Percentiles rank a stretch among this genome's conserved stretches.
Evolutionary conservation across 371 early-diverging fungal species (phyloP).

Genomic region (Circinella minor): DNA sequence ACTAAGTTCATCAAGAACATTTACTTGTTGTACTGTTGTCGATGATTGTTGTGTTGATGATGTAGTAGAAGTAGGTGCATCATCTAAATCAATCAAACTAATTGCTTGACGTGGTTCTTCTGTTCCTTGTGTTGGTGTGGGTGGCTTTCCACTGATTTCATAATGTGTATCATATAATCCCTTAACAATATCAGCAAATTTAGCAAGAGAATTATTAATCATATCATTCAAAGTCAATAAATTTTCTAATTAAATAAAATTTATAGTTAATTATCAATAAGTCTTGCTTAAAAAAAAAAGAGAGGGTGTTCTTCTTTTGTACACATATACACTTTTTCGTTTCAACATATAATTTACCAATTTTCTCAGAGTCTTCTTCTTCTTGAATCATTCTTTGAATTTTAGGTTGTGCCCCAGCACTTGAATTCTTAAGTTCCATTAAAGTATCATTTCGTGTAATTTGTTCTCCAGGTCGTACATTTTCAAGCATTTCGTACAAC

Average conservation of each 20-base stretch:
- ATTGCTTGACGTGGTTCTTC: conserved; percentile 40
- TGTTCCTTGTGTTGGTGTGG: conserved; percentile 27
- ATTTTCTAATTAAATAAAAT: conserved; percentile 41
- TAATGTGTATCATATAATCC: conserved; percentile 59
- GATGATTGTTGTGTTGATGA: conserved; percentile 11
- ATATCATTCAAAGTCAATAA: conserved; percentile 84
- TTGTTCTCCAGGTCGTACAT: conserved; percentile 62
- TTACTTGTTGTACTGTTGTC: conserved; percentile 14
- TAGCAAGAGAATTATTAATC: conserved; percentile 81
- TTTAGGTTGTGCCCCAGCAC: conserved; percentile 70
- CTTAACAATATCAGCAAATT: conserved; percentile 70
- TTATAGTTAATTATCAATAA: background rate
- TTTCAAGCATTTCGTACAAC: conserved; percentile 80
- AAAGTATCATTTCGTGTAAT: conserved; percentile 58
- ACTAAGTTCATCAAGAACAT: conserved; percentile 37
- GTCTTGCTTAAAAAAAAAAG: background rate
- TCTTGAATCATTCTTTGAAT: conserved; percentile 75
- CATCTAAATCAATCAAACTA: conserved; percentile 74
- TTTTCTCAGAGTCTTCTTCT: conserved; percentile 31
- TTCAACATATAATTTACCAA: conserved; percentile 21
- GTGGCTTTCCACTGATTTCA: conserved; percentile 47
- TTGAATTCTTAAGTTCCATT: conserved; percentile 58
- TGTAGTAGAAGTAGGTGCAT: conserved; percentile 19
- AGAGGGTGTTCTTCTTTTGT: background rate
- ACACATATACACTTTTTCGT: no score